Evolutionary conservation across 78 protist genomes (phyloP).

Genomic region (Creolimax fragrantissima): DNA sequence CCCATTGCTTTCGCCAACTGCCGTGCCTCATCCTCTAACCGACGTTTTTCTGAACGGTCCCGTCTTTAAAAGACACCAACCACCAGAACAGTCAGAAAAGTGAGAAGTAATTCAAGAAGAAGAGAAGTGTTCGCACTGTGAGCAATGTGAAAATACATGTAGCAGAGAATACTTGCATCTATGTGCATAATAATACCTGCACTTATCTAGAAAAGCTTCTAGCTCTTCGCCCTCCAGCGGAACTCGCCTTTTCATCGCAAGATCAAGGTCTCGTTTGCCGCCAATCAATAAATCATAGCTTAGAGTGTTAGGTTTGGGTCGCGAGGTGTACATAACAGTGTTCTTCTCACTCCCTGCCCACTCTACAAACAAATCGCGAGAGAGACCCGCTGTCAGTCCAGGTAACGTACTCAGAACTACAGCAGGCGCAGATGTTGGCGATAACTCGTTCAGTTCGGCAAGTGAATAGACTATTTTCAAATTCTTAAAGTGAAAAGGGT

Average conservation of each 20-base stretch:
- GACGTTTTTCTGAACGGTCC: not conserved
- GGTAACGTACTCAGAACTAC: not conserved
- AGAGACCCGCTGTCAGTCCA: not conserved
- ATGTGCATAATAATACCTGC: no score
- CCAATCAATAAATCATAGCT: not conserved
- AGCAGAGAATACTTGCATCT: no score
- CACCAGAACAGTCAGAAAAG: no score
- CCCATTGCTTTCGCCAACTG: not conserved
- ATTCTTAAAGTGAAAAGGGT: slow-evolving; percentile 20
- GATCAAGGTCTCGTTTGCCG: not conserved
- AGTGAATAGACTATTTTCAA: not conserved
- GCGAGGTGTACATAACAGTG: not conserved
- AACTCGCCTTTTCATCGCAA: not conserved
- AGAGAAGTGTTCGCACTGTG: no score
- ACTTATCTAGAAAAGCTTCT: not conserved
- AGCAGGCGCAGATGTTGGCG: not conserved
- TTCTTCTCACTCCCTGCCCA: not conserved
- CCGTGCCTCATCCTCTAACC: not conserved
- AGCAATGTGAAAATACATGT: no score
- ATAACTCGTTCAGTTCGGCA: not conserved
- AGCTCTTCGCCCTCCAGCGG: slow-evolving; percentile 17
- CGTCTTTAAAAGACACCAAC: no score
- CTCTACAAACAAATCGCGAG: not conserved
- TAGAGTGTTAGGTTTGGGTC: not conserved
- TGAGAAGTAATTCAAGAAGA: no score